These are phyloP conservation scores for Chytriomyces hyalinus DNA, from an alignment of 192 early-diverging fungal species.

Conservation along the genomic window DNA sequence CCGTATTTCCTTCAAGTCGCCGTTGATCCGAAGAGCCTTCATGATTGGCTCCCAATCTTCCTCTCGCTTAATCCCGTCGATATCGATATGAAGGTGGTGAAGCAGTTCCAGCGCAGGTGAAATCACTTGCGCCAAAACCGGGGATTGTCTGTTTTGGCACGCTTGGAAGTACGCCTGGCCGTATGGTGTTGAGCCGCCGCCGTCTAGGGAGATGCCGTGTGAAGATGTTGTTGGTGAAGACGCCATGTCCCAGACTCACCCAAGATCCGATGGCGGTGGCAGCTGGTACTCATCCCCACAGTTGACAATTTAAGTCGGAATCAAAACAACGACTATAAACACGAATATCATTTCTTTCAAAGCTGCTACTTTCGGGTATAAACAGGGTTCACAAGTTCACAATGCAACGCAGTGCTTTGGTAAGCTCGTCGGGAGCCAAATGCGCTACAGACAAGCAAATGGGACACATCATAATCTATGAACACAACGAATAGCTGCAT, in stretches of 20 bases:
- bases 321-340: not conserved
- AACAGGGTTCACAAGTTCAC: no score
- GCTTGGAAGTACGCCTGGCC: constrained; percentile 35
- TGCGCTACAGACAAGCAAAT: no score
- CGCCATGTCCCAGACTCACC: not conserved
- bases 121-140: constrained; percentile 31
- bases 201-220: constrained; percentile 7
- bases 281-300: constrained; percentile 20
- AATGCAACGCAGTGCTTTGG: no score
- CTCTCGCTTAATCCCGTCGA: constrained; percentile 37
- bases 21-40: constrained; percentile 35
- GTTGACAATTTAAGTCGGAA: not conserved
- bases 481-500: no score
- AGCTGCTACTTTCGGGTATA: no score
- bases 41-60: constrained; percentile 47
- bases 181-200: constrained; percentile 30
- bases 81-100: constrained; percentile 36
- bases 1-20: constrained; percentile 31
- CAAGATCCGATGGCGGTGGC: constrained; percentile 29
- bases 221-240: not conserved
- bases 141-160: constrained; percentile 25
- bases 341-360: no score
- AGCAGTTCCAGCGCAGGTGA: constrained; percentile 23
- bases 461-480: no score
- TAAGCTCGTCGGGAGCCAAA: no score